Base-by-base conservation (phyloP, 1,284 basidiomycete genomes). In the Phlebopus sp. region DNA sequence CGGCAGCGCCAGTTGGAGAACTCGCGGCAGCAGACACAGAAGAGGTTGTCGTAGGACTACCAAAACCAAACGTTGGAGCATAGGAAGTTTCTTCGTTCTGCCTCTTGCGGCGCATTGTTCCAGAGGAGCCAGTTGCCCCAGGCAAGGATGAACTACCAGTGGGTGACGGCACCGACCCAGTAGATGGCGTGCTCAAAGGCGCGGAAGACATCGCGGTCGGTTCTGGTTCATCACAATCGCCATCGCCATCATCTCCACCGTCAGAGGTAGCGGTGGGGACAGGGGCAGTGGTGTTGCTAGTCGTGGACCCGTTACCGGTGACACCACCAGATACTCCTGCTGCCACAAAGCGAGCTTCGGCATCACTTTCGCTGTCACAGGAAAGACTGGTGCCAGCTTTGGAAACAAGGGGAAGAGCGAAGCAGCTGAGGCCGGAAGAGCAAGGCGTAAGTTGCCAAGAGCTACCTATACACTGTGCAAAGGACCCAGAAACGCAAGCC, bases 321-420 rank as follows among this genome's bases (percentile, higher is more conserved):
- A 74, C 42, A 21, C 76, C 78, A 47, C 76, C 77, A 8, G 59
- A 49, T 15, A 74, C 78, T 47, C 78, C 78, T 17, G 78, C 71
- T 29, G 59, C 68, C 15, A 63, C 52, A 53, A 82, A 75, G 7
- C 74, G 69, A 3, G 65, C 56, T 5, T 57, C 46, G 3, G 74
- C 75, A 56, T 78, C 77, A 5, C 48, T 58, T 44, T 67, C 37
- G 3, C 69, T 70, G 38, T 74, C 72, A 58, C 81, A 83, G 32
- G 67, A 56, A 36, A 81, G 52, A 53, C 65, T 71, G 0, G 76
- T 78, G 17, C 80, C 80, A 15, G 72, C 57, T 47, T 69, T 71
- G 56, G 76, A 75, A 21, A 78, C 71, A 34, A 79, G 67, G 1
- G 81, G 81, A 25, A 82, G 70, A 1, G 78, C 78, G 46, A 73